Evolutionary conservation across 1,139 yeast genomes (phyloP).

Genomic region (Hansenula sp.): DNA sequence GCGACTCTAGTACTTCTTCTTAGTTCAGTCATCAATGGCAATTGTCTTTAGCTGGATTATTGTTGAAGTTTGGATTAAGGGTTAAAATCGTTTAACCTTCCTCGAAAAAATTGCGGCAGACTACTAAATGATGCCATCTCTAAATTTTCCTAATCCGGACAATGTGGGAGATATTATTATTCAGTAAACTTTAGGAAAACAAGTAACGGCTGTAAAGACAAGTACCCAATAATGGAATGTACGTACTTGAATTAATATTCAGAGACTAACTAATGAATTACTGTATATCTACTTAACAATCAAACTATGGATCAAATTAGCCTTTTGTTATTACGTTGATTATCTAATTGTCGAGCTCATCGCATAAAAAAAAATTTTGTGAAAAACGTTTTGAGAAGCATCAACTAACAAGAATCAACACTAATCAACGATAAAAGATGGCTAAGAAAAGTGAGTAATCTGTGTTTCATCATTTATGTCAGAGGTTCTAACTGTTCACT

Average conservation of each 20-base stretch:
- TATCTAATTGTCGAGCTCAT: slow-evolving; percentile 3
- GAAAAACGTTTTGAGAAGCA: too few relatives aligned
- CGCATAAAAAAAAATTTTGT: not conserved
- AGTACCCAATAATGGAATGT: too few relatives aligned
- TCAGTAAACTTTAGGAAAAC: too few relatives aligned
- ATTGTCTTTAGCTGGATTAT: not conserved
- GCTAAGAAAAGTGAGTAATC: slow-evolving; percentile 1
- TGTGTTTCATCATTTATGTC: not conserved
- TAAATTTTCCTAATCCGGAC: not conserved
- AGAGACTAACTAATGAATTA: too few relatives aligned
- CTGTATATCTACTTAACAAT: too few relatives aligned
- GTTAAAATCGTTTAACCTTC: too few relatives aligned
- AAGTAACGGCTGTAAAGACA: too few relatives aligned
- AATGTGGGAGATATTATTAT: too few relatives aligned
- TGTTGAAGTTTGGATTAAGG: not conserved
- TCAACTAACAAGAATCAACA: too few relatives aligned
- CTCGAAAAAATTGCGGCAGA: slow-evolving; percentile 5
- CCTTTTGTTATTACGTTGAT: not conserved
- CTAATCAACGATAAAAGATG: not conserved
- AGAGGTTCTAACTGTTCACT: slow-evolving; percentile 4
- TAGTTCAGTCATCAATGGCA: slow-evolving; percentile 41
- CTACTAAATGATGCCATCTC: not conserved
- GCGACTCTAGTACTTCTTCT: slow-evolving; percentile 48
- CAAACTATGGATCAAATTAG: too few relatives aligned
- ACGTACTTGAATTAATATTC: too few relatives aligned